Percentiles rank a stretch among this genome's conserved stretches.
These are phyloP conservation scores for Mycosphaerella arachidis DNA, from an alignment of 2,329 filamentous ascomycete genomes.

Conservation along the genomic window DNA sequence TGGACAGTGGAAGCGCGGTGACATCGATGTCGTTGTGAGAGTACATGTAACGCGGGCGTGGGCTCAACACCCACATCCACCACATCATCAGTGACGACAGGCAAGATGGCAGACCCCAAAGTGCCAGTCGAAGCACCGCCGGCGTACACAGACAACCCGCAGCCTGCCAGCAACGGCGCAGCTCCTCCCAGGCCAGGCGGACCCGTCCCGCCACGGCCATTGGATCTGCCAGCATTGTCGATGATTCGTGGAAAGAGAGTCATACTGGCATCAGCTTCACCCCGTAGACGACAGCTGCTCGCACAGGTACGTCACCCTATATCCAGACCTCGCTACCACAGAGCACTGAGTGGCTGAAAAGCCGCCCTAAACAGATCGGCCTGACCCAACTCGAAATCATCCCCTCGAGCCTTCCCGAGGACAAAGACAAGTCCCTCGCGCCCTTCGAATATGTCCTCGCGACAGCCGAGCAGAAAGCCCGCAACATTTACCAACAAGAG, in stretches of 20 bases:
- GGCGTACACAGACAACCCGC: conserved; percentile 34
- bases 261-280: conserved; percentile 86
- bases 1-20: background rate
- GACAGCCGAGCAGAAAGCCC: conserved; percentile 78
- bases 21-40: background rate
- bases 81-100: background rate
- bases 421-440: conserved; percentile 73
- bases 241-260: conserved; percentile 73
- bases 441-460: conserved; percentile 88
- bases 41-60: background rate
- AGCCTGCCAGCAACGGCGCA: conserved; percentile 11
- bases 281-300: conserved; percentile 76
- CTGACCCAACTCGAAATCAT: conserved; percentile 77
- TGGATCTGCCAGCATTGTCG: conserved; percentile 75
- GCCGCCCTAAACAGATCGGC: conserved; percentile 56
- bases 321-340: background rate
- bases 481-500: conserved; percentile 63
- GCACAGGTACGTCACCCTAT: conserved; percentile 51
- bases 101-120: conserved; percentile 31
- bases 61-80: background rate
- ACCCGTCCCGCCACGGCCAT: conserved; percentile 56
- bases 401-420: conserved; percentile 77
- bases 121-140: conserved; percentile 41
- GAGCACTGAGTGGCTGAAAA: conserved; percentile 22
- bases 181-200: conserved; percentile 17